Conservation (phyloP, 495 filamentous ascomycete genomes). For the Margaritispora aquatica region DNA sequence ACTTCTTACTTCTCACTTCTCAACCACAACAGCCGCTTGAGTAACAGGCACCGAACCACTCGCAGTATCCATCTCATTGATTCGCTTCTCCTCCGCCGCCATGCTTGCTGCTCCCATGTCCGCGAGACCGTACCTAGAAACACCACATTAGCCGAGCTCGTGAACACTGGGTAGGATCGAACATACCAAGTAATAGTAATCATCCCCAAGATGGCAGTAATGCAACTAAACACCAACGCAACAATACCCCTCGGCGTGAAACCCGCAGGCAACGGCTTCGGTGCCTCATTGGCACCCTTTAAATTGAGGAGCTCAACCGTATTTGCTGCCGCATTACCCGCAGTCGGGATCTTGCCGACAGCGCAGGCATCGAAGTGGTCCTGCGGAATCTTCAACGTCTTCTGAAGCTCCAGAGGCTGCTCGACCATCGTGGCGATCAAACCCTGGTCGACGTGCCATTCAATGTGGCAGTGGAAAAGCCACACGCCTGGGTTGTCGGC, state of each 20-base stretch:
- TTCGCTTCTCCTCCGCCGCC: constrained; percentile 11
- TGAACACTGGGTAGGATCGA: constrained; percentile 25
- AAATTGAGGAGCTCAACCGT: constrained; percentile 57
- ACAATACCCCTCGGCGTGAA: constrained; percentile 69
- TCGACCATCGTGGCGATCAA: constrained; percentile 42
- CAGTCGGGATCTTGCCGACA: constrained; percentile 36
- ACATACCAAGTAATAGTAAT: constrained; percentile 63
- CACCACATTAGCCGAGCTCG: neutral
- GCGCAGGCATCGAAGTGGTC: constrained; percentile 59
- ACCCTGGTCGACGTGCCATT: constrained; percentile 53
- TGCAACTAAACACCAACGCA: constrained; percentile 63
- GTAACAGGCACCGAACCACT: neutral
- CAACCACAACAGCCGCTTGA: neutral
- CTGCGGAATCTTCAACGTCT: constrained; percentile 51
- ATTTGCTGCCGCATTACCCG: constrained; percentile 75
- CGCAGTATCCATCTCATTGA: constrained; percentile 5
- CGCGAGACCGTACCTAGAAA: constrained; percentile 18
- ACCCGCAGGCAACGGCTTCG: constrained; percentile 54
- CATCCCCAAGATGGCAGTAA: constrained; percentile 69
- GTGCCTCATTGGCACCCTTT: constrained; percentile 49
- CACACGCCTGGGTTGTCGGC: constrained; percentile 61
- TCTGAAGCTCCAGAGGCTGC: constrained; percentile 45
- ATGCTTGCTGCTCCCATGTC: constrained; percentile 22
- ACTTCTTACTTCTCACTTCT: neutral
- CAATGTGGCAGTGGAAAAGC: constrained; percentile 59